Evolutionary conservation across 371 early-diverging fungal genomes (phyloP), one percentile per base, ranked within the genome.

Genomic region (Lichtheimia corymbifera): DNA sequence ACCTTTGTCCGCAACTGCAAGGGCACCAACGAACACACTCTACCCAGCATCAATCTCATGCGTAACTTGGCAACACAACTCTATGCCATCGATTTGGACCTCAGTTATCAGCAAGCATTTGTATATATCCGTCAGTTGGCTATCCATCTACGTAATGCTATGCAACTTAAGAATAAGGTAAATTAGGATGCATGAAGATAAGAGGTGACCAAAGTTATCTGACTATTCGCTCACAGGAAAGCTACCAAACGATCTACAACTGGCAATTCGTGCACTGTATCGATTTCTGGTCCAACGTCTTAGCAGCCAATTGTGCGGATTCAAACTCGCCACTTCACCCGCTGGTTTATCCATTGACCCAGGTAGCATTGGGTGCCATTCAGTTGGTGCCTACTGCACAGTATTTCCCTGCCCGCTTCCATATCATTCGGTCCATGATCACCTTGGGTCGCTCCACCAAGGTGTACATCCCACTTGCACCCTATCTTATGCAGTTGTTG

Each of bases 261-360:
- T 96, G 97, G 97, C 96, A 94, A 79, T 96, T 87, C 69, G 72
- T 96, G 42, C 93, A 94, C 73, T 90, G 92, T 59, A 77, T 97
- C 59, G 86, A 88, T 65, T 88, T 95, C 58, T 96, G 97, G 97
- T 67, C 92, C 18, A 87, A 91, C 55, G 90, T 95, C 1, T 66
- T 96, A 55, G 72, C 87, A 14, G 87, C 88, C 20, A 86, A 90
- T 71, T 89, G 90, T 58, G 78, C 78, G 40, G 84, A 87, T 41
- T 74, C 80, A 49, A 79, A 79, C 54, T 83, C 83, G 13, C 76
- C 86, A 13, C 74, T 96, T 50, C 85, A 86, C 55, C 80, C 94
- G 14, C 80, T 96, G 50, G 86, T 97, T 42, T 97, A 93, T 66
- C 97, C 97, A 27, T 76, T 97, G 41, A 88, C 89, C 4, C 97